Evolutionary conservation across 2,329 filamentous ascomycete species (phyloP).

Genomic region (Botryosphaeria dothidea): DNA sequence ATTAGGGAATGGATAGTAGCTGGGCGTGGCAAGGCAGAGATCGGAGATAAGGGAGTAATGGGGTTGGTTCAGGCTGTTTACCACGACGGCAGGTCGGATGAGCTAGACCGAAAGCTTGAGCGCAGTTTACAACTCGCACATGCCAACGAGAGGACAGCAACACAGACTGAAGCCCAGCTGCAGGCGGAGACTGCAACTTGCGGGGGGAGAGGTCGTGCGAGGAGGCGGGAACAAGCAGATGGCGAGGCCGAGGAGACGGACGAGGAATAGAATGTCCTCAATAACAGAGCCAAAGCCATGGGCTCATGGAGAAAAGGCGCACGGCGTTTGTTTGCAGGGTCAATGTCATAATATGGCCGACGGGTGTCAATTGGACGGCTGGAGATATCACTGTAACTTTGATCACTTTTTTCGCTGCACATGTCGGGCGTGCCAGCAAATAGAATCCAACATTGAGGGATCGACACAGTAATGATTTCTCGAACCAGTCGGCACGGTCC

Average conservation of each 20-base stretch:
- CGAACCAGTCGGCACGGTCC: background rate
- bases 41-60: conserved; percentile 74
- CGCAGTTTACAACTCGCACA: conserved; percentile 30
- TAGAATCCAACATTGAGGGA: background rate
- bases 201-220: background rate
- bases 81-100: conserved; percentile 35
- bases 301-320: background rate
- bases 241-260: conserved; percentile 12
- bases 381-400: no score
- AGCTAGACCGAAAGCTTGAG: conserved; percentile 35
- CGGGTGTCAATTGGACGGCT: no score
- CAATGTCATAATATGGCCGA: no score
- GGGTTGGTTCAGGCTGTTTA: conserved; percentile 65
- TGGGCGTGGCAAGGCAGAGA: conserved; percentile 80
- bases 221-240: conserved; percentile 1
- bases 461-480: background rate
- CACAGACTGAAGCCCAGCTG: background rate
- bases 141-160: background rate
- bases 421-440: background rate
- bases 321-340: conserved; percentile 7
- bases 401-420: background rate
- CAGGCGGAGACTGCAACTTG: background rate
- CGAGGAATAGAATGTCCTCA: background rate
- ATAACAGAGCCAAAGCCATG: background rate
- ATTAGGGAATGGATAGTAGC: conserved; percentile 81